phyloP scores from a whole-genome alignment of 306 rosid species.

The Calophaca sinica region DNA sequence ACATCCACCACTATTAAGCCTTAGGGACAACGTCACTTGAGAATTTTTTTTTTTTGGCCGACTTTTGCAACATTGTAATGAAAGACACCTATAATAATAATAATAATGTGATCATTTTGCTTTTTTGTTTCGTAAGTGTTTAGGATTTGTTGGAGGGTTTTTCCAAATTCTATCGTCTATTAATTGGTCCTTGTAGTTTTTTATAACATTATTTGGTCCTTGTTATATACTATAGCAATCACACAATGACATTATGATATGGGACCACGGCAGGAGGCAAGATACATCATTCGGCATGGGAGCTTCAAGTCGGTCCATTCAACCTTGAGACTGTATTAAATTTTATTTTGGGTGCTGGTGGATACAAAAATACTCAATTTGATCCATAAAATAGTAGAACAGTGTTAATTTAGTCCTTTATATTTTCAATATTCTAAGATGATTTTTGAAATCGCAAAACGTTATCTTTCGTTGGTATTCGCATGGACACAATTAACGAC shows the following conservation, averaged over 20 bases:
- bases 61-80: not conserved
- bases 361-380: not conserved
- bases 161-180: conserved; percentile 1
- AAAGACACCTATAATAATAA: not conserved
- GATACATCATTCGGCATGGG: conserved; percentile 35
- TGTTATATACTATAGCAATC: not conserved
- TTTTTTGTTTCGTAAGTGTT: not conserved
- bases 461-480: no score
- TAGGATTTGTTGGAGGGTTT: conserved; percentile 31
- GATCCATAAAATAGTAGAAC: no score
- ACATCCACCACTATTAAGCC: conserved; percentile 37
- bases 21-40: conserved; percentile 11
- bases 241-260: conserved; percentile 31
- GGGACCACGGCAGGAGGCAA: conserved; percentile 49
- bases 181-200: conserved; percentile 6
- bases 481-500: no score
- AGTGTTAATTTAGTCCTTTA: no score
- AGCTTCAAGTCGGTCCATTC: conserved; percentile 48
- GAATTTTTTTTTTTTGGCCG: not conserved
- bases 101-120: conserved; percentile 3
- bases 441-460: no score
- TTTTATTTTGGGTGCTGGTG: conserved; percentile 24
- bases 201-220: conserved; percentile 11
- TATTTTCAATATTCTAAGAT: no score
- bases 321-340: conserved; percentile 37